Conservation (phyloP, 352 stramenopile species). For the Globisporangium abappressorium region DNA sequence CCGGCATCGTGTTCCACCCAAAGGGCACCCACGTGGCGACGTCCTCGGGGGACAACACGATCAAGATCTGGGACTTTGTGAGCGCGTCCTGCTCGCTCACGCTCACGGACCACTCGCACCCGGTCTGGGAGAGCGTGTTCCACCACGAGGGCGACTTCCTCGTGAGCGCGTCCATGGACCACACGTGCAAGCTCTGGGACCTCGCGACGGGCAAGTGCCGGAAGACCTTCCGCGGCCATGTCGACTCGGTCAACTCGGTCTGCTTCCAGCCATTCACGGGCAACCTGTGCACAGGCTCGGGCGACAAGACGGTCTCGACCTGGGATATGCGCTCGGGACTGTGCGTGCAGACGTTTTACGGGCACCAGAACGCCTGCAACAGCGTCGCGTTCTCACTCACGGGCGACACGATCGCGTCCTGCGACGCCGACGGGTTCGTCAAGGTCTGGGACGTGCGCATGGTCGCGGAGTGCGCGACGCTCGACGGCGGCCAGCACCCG, state of each 20-base stretch:
- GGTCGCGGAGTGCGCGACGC: slow-evolving; percentile 87
- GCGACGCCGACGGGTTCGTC: slow-evolving; percentile 92
- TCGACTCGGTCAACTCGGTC: slow-evolving; percentile 93
- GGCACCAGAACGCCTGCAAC: slow-evolving; percentile 94
- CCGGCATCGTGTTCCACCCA: slow-evolving; percentile 90
- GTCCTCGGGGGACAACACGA: slow-evolving; percentile 89
- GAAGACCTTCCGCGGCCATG: slow-evolving; percentile 92
- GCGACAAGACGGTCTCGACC: slow-evolving; percentile 94
- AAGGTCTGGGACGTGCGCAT: slow-evolving; percentile 96
- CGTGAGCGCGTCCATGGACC: slow-evolving; percentile 91
- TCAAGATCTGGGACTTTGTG: slow-evolving; percentile 96
- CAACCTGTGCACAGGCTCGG: slow-evolving; percentile 91
- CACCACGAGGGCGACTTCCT: slow-evolving; percentile 94
- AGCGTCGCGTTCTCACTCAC: slow-evolving; percentile 82
- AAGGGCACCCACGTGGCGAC: slow-evolving; percentile 90
- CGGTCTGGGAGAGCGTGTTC: slow-evolving; percentile 92
- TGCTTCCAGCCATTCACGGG: slow-evolving; percentile 92
- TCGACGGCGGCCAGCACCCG: slow-evolving; percentile 86
- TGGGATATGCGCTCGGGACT: slow-evolving; percentile 93
- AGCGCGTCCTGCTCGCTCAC: slow-evolving; percentile 86
- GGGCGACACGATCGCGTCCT: slow-evolving; percentile 90
- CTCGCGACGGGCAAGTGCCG: slow-evolving; percentile 84
- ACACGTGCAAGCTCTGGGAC: slow-evolving; percentile 94
- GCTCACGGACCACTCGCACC: slow-evolving; percentile 91
- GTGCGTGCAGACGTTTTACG: slow-evolving; percentile 94